Percentiles rank a stretch among this genome's conserved stretches.
These are phyloP conservation scores for Lachancea cidri DNA, from an alignment of 805 yeast genomes.

Conservation along the genomic window DNA sequence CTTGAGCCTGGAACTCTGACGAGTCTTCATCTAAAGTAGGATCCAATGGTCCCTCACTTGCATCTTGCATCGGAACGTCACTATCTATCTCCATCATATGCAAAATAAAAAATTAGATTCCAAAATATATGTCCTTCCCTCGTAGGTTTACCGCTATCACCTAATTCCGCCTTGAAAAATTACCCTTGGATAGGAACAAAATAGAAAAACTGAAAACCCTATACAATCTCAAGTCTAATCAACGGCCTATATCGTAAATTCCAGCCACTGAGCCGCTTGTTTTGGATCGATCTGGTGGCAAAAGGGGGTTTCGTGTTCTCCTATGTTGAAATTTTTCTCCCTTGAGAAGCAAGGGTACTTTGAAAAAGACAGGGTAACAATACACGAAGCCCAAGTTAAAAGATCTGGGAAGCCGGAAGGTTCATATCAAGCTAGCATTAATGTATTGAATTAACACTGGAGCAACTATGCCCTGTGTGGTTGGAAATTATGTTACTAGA, in stretches of 20 bases:
- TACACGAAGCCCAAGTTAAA: not conserved
- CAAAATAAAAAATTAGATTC: not conserved
- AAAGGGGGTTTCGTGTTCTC: constrained; percentile 5
- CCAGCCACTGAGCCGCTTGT: not conserved
- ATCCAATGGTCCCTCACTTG: constrained; percentile 40
- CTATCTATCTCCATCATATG: constrained; percentile 63
- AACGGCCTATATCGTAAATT: not conserved
- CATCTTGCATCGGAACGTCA: constrained; percentile 84
- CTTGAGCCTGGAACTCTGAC: constrained; percentile 7
- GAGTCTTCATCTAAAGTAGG: constrained; percentile 31
- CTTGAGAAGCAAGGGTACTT: not conserved
- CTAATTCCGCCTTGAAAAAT: not conserved
- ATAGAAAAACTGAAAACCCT: not conserved
- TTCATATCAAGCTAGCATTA: not conserved
- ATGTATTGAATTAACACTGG: not conserved
- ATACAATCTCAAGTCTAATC: not conserved
- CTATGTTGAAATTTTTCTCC: constrained; percentile 7
- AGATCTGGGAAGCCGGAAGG: not conserved
- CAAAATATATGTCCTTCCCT: not conserved
- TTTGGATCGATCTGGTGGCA: constrained; percentile 1
- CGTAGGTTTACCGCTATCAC: not conserved
- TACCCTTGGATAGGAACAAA: not conserved
- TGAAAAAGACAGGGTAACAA: not conserved
- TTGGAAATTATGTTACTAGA: too few relatives aligned
- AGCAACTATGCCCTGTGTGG: too few relatives aligned